These are phyloP conservation scores for Elsinoe necatrix DNA, from an alignment of 2,329 filamentous ascomycete species.

Conservation along the genomic window DNA sequence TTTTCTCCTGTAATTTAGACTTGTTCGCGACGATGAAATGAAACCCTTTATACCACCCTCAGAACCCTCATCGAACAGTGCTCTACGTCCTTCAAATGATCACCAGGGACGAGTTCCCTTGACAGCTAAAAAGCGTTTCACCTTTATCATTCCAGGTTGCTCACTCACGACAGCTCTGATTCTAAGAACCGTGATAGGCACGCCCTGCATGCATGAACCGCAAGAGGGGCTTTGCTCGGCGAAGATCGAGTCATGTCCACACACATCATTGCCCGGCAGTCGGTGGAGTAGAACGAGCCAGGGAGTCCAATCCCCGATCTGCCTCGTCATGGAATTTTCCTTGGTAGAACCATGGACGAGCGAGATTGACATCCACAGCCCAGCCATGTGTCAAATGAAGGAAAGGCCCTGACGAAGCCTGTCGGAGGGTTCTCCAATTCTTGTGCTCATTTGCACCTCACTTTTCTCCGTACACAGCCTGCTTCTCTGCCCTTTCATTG, in stretches of 20 bases:
- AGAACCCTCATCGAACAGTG: not conserved
- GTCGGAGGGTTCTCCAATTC: not conserved
- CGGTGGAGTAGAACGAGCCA: not conserved
- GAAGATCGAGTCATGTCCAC: constrained; percentile 6
- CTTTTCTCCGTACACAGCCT: not conserved
- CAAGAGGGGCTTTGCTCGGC: constrained; percentile 2
- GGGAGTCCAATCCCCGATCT: not conserved
- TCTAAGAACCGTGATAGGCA: not conserved
- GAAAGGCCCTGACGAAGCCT: not conserved
- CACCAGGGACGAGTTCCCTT: not conserved
- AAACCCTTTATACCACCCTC: not conserved
- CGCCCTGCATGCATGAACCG: constrained; percentile 4
- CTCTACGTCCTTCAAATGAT: not conserved
- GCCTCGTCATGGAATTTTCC: not conserved
- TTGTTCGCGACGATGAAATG: constrained; percentile 7
- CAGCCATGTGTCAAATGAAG: constrained; percentile 8
- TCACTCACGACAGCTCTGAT: not conserved
- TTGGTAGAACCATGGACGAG: not conserved
- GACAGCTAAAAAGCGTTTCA: not conserved
- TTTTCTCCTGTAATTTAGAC: not conserved
- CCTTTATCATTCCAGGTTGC: not conserved
- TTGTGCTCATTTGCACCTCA: not conserved
- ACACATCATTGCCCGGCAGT: too few relatives aligned
- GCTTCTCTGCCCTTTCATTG: too few relatives aligned
- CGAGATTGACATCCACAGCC: not conserved